Evolutionary conservation across 768 basidiomycete genomes (phyloP), one percentile per base, ranked within the genome.

Genomic region (Russula vinacea): DNA sequence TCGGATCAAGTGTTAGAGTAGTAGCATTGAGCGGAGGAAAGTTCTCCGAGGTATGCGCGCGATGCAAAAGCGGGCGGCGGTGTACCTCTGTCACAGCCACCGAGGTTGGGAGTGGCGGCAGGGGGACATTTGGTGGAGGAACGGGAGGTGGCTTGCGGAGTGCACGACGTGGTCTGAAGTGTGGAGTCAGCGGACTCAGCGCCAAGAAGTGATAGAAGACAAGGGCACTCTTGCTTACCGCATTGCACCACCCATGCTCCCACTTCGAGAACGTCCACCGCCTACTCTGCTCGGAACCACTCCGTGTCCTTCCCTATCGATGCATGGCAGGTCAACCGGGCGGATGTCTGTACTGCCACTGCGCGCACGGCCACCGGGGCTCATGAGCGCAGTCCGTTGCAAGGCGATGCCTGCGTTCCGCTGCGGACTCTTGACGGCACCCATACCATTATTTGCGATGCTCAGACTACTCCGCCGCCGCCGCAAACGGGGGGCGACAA

Each of bases 391-490:
- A 64, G 81, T 84, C 29, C 84, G 73, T 50, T 80, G 80, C n/a
- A 79, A 67, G 0, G 85, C 84, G 33, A 76, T 76, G 26, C 78
- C 78, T 0, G 81, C 84, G 1, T 74, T 80, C 40, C 84, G 79
- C 16, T 77, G 69, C 1, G 86, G 83, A 0, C 84, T 83, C 62
- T 85, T 86, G 68, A 88, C 84, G 40, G 77, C 71, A 47, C 78
- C 77, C 74, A 87, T 81, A 1, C 86, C 84, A 9, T 79, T 83
- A 14, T 78, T 75, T 3, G 74, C 78, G 24, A 84, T 65, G 5
- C 83, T 87, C 35, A 89, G 73, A 42, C 86, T 88, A 19, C 85
- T 87, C 47, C 85, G 83, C 47, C 88, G 82, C 57, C 79, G 81
- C 53, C 88, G 83, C 32, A 84, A 78, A 39, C 78, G 79, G 29